These are phyloP conservation scores for Populus deltoides DNA, from an alignment of 345 rosid species.

Conservation along the genomic window DNA sequence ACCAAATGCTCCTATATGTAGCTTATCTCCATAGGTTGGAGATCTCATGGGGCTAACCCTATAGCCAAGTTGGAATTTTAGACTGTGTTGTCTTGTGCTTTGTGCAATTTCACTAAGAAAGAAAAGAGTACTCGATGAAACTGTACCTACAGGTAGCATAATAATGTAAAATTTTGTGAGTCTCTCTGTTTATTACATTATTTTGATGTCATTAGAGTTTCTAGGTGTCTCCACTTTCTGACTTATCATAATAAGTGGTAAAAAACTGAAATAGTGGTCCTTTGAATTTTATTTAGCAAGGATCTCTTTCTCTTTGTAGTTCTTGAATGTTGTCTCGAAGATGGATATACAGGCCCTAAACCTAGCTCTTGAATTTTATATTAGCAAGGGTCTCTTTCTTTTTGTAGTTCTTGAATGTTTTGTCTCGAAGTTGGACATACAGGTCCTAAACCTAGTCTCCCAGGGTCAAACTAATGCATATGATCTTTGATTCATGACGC, in stretches of 20 bases:
- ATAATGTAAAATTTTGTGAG: not conserved
- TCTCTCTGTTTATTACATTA: not conserved
- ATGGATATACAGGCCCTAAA: not conserved
- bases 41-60: not conserved
- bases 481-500: not conserved
- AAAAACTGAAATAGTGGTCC: not conserved
- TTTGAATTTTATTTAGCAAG: not conserved
- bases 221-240: not conserved
- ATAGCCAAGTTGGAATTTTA: not conserved
- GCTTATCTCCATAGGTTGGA: not conserved
- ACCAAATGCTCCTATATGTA: too few species aligned
- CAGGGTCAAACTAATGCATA: not conserved
- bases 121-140: not conserved
- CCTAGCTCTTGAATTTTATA: not conserved
- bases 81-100: not conserved
- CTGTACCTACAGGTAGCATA: not conserved
- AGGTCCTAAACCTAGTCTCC: not conserved
- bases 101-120: not conserved
- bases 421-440: not conserved
- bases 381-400: not conserved
- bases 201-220: not conserved
- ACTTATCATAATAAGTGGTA: not conserved
- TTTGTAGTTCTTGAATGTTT: conserved; percentile 1
- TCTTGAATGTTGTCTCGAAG: conserved; percentile 3
- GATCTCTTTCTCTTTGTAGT: not conserved